Base-by-base conservation (phyloP, 1,284 basidiomycete species). In the Melampsora medusae region DNA sequence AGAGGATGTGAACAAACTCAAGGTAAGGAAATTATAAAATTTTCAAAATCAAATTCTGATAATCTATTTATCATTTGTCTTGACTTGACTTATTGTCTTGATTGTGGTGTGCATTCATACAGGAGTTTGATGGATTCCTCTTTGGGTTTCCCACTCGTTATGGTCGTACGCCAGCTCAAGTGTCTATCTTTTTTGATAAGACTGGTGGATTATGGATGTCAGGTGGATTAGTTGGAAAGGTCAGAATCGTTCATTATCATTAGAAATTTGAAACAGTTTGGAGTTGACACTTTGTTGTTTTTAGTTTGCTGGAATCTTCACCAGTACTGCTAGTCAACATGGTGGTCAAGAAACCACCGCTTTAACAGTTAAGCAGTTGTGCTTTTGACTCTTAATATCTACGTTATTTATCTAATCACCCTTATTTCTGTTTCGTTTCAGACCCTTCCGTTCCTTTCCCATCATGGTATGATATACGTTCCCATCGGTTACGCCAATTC, bases 181-280 rank as follows among this genome's bases (percentile, higher is more conserved):
- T 78, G 22, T 59, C 76, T 14, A 82, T 84, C 59, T 87, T 87
- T 83, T 87, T 87, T 78, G 94, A 97, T 82, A 83, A 86, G 4
- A 94, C 92, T 14, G 92, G 92, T 79, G 83, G 83, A 61, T 84
- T 86, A 60, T 97, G 93, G 93, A 86, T 85, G 16, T 78, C 81
- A 12, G 91, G 91, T 70, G 87, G 85, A 0, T 88, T 96, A 67
- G 83, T 87, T 68, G 92, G 91, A 81, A 97, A 97, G 85, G 91
- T 86, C 70, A 92, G 87, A 6, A 86, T 87, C 69, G 83, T 89
- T 71, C 53, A n/a, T 89, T 1, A 88, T 86, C 25, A 84, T 85
- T 28, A 28, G 28, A 42, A 90, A 90, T 67, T 90, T 90, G 77
- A 90, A 90, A 74, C 90, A 92, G 81, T 90, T 91, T 82, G 77